A percentile compares a stretch with the other conserved stretches of the same genome.
Conservation (phyloP, 129 eudicot genomes). For the Solidago caesia region DNA sequence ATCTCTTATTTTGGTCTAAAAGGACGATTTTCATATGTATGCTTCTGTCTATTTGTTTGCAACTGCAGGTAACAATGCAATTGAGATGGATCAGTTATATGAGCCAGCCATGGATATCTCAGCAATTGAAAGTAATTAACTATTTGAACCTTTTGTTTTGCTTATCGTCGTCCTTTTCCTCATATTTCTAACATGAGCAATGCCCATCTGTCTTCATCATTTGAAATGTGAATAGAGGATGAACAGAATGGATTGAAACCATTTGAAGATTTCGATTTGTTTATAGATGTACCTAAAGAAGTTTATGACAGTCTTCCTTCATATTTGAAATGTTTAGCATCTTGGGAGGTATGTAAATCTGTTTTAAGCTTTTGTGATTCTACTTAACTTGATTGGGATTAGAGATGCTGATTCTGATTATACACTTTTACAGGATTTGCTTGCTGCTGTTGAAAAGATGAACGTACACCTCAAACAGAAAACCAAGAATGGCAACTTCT, state of each 20-base stretch:
- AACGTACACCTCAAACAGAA: constrained; percentile 50
- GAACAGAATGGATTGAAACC: constrained; percentile 32
- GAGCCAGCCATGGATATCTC: constrained; percentile 28
- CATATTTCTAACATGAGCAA: constrained; percentile 15
- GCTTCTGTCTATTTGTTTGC: background rate
- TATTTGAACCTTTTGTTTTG: background rate
- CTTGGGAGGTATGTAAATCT: constrained; percentile 67
- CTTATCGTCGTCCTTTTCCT: background rate
- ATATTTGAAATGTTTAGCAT: constrained; percentile 65
- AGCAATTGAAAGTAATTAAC: constrained; percentile 41
- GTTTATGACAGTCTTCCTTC: constrained; percentile 83
- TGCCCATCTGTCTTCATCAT: constrained; percentile 16
- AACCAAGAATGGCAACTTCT: constrained; percentile 36
- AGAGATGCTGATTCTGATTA: background rate
- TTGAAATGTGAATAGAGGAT: constrained; percentile 32
- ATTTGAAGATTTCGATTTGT: constrained; percentile 31
- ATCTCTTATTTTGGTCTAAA: background rate
- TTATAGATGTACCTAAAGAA: constrained; percentile 45
- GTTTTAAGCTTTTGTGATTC: background rate
- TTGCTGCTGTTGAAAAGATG: constrained; percentile 75
- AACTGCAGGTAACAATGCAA: constrained; percentile 35
- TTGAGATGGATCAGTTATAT: constrained; percentile 38
- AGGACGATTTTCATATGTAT: background rate
- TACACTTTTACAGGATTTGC: constrained; percentile 51
- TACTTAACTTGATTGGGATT: constrained; percentile 7